A percentile compares a stretch with the other conserved stretches of the same genome.
Conservation (phyloP, 2,329 filamentous ascomycete genomes). For the Intubia oerlemansii region DNA sequence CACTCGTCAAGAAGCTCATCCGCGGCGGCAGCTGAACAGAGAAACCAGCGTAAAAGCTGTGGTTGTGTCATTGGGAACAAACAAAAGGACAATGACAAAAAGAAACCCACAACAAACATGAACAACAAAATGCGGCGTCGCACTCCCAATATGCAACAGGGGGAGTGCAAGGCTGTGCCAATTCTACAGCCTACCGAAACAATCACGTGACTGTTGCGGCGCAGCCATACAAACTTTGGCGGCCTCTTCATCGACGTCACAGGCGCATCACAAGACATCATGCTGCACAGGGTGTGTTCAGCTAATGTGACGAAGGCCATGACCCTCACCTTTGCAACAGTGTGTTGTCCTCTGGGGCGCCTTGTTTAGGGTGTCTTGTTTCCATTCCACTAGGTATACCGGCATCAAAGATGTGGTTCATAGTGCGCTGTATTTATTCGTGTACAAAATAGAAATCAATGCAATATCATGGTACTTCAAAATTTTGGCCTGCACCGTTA, state of each 20-base stretch:
- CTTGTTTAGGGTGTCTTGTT: too few species aligned
- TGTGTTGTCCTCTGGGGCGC: too few species aligned
- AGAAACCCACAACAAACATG: neutral
- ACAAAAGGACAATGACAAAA: neutral
- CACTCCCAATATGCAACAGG: neutral
- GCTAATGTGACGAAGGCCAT: too few species aligned
- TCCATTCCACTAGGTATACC: too few species aligned
- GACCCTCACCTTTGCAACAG: too few species aligned
- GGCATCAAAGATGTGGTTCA: too few species aligned
- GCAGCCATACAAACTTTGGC: too few species aligned
- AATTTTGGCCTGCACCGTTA: neutral
- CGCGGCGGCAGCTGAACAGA: slow-evolving; percentile 14
- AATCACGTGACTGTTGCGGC: neutral
- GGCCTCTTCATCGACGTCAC: too few species aligned
- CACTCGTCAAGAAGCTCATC: slow-evolving; percentile 26
- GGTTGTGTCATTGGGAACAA: too few species aligned
- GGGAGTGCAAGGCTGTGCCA: neutral
- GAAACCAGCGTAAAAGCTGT: neutral
- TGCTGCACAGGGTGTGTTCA: too few species aligned
- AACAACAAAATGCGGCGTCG: neutral
- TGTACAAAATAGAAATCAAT: neutral
- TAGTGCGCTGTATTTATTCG: neutral
- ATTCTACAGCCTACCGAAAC: neutral
- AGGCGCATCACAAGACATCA: too few species aligned
- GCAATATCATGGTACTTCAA: neutral